Evolutionary conservation across 2,329 filamentous ascomycete genomes (phyloP), one percentile per base, ranked within the genome.

Genomic region (Blastomyces parvus): DNA sequence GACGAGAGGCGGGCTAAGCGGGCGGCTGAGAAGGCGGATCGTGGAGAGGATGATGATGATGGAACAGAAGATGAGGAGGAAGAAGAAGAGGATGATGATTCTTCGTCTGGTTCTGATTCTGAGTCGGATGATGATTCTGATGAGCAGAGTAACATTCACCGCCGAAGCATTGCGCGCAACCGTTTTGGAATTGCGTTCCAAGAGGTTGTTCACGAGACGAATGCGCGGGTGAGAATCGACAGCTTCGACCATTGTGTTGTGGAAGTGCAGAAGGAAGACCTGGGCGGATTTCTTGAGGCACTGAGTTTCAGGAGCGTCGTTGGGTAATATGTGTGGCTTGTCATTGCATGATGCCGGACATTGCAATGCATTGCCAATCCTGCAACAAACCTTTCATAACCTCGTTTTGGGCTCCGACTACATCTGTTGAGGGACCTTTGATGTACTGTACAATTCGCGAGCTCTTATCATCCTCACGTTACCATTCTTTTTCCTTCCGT

Each of bases 181-280:
- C 86, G 89, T 59, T 99, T 99, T 71, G 94, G 94, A 8, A 91
- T 88, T 70, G 93, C 94, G 2, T 99, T 99, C 75, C 91, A 97
- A 74, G 91, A 96, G 72, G 94, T 97, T 0, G 89, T 96, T 1
- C 85, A 88, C 60, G 91, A 97, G 80, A 97, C 93, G 19, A 94
- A 88, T 64, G 90, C 93, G 0, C 80, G 92, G 19, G 91, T 97
- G 25, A 82, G 91, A 65, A 95, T 97, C 72, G 94, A 99, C 76
- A 95, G 90, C 74, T 99, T 99, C 71, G 94, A 99, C 77, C 90
- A 96, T 74, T 96, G 91, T 71, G 94, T 97, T 8, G 92, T 97
- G 57, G 94, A 99, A 74, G 93, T 99, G n/a, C 88, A 88, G 77
- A 97, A 96, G 79, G 94, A 97, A 73, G 94, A 97, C 76, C 78